These are phyloP conservation scores for Dioszegia hungarica DNA, from an alignment of 768 basidiomycete genomes.

Conservation along the genomic window DNA sequence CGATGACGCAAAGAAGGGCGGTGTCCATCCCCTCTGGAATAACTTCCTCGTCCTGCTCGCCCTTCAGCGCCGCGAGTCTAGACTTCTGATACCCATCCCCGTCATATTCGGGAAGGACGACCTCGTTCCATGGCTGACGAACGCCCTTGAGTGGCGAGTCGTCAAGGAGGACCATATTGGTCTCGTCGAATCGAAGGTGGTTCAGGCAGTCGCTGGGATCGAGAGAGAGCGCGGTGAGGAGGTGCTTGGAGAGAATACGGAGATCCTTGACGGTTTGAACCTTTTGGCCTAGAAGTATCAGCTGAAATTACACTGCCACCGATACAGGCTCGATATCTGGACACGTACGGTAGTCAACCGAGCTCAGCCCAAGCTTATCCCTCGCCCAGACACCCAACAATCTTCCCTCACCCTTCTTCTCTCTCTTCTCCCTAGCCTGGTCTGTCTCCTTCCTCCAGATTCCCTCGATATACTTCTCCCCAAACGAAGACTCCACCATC, in stretches of 20 bases:
- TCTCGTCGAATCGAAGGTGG: conserved; percentile 13
- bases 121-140: conserved; percentile 45
- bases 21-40: conserved; percentile 21
- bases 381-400: conserved; percentile 45
- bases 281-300: conserved; percentile 23
- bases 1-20: conserved; percentile 40
- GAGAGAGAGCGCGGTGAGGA: conserved; percentile 6
- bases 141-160: conserved; percentile 45
- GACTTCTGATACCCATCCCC: conserved; percentile 14
- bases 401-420: conserved; percentile 31
- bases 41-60: background rate
- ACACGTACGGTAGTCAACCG: conserved; percentile 36
- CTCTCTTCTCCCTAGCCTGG: conserved; percentile 1
- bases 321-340: background rate
- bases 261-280: conserved; percentile 46
- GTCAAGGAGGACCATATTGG: conserved; percentile 38
- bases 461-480: conserved; percentile 23
- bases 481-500: conserved; percentile 42
- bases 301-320: background rate
- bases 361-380: conserved; percentile 37
- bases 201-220: background rate
- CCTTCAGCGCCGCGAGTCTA: background rate
- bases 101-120: conserved; percentile 43
- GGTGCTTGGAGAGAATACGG: conserved; percentile 29
- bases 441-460: conserved; percentile 24